Percentiles rank a stretch among this genome's conserved stretches.
Evolutionary conservation across 257 asterid genomes (phyloP).

Genomic region (Anisodus tanguticus): DNA sequence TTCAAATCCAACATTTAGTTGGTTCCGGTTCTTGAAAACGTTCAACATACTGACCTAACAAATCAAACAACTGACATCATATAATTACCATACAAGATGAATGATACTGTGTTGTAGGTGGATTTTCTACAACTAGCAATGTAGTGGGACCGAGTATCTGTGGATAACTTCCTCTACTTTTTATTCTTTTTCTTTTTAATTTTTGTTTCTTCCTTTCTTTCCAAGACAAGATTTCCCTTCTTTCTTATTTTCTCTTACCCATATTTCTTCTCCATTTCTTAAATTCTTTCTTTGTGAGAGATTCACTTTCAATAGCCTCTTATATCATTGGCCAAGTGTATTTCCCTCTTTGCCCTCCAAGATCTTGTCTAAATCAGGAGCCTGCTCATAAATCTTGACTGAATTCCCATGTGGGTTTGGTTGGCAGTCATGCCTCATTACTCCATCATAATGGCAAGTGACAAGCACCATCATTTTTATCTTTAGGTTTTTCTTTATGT

Average conservation of each 20-base stretch:
- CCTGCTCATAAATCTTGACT: neutral
- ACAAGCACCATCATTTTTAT: neutral
- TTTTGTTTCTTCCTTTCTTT: neutral
- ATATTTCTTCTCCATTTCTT: neutral
- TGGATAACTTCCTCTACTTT: neutral
- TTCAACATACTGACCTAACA: neutral
- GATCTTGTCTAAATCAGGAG: neutral
- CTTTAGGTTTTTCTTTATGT: neutral
- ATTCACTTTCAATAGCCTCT: neutral
- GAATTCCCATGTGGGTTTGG: neutral
- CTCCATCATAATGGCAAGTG: neutral
- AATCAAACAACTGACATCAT: neutral
- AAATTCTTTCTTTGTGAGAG: neutral
- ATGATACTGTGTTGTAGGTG: neutral
- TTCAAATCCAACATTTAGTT: no score
- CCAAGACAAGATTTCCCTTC: neutral
- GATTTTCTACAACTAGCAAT: neutral
- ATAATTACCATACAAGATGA: neutral
- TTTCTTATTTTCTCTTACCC: neutral
- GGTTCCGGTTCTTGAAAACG: neutral
- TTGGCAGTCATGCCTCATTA: neutral
- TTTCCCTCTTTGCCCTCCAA: neutral
- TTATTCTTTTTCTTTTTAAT: neutral
- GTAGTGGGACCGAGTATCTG: neutral
- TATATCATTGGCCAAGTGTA: neutral